Conservation (phyloP, 1,284 basidiomycete species). For the Marasmius tenuissimus region DNA sequence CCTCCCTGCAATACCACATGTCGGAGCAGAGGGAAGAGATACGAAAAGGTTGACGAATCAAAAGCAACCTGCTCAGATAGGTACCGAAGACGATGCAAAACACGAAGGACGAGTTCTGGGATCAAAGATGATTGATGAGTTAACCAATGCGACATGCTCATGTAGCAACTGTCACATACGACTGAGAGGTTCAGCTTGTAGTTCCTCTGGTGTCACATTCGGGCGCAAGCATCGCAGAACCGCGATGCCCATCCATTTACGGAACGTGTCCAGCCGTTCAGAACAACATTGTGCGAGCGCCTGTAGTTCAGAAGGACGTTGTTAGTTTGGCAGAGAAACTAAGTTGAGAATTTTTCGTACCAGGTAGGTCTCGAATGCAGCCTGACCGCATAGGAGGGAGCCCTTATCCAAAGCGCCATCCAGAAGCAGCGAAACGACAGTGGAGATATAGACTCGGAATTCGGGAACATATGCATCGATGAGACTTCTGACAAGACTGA, state of each 20-base stretch:
- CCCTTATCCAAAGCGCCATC: slow-evolving; percentile 63
- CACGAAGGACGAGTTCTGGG: slow-evolving; percentile 76
- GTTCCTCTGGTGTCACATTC: slow-evolving; percentile 69
- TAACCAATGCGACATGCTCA: not conserved
- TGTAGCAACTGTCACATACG: slow-evolving; percentile 41
- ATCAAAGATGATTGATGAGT: slow-evolving; percentile 3
- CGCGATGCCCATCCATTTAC: slow-evolving; percentile 77
- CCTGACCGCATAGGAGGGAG: slow-evolving; percentile 56
- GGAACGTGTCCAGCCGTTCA: slow-evolving; percentile 66
- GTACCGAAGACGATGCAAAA: slow-evolving; percentile 85
- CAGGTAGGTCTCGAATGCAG: slow-evolving; percentile 77
- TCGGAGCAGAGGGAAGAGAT: slow-evolving; percentile 77
- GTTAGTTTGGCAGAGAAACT: slow-evolving; percentile 2
- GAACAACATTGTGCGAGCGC: slow-evolving; percentile 67
- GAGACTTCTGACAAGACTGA: slow-evolving; percentile 67
- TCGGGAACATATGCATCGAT: slow-evolving; percentile 59
- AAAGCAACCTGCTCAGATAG: slow-evolving; percentile 84
- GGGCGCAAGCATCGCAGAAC: slow-evolving; percentile 73
- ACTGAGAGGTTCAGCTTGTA: slow-evolving; percentile 70
- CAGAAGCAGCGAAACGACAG: slow-evolving; percentile 62
- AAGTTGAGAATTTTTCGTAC: slow-evolving; percentile 39
- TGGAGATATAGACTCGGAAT: slow-evolving; percentile 56
- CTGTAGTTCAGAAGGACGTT: slow-evolving; percentile 31
- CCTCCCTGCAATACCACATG: slow-evolving; percentile 74
- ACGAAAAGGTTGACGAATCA: slow-evolving; percentile 84